phyloP scores from a whole-genome alignment of 805 yeast species.

The Yamadazyma ubonensis region DNA sequence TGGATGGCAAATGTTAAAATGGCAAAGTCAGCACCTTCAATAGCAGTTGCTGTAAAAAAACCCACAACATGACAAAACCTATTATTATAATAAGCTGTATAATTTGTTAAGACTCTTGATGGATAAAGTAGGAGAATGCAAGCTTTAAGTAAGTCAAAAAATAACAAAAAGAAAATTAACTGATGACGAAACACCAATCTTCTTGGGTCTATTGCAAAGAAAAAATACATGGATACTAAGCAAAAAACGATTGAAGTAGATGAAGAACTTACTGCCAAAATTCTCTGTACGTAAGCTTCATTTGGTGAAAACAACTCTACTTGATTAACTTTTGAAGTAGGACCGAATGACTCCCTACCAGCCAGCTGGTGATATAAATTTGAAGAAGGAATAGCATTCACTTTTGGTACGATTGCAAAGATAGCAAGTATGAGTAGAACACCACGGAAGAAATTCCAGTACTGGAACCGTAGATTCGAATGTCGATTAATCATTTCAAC shows the following conservation, averaged over 20 bases:
- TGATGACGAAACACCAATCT: slow-evolving; percentile 66
- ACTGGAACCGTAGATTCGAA: neutral
- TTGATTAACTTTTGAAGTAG: slow-evolving; percentile 20
- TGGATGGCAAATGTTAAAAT: slow-evolving; percentile 82
- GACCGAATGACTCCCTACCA: neutral
- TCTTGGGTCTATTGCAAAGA: slow-evolving; percentile 62
- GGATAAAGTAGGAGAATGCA: slow-evolving; percentile 68
- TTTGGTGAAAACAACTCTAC: slow-evolving; percentile 26
- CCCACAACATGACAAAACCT: slow-evolving; percentile 67
- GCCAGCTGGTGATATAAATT: neutral
- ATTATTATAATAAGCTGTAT: slow-evolving; percentile 45
- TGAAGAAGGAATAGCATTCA: neutral
- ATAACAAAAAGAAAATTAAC: slow-evolving; percentile 63
- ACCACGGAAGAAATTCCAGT: neutral
- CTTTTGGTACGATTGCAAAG: neutral
- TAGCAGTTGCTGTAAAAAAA: slow-evolving; percentile 74
- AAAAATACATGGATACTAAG: slow-evolving; percentile 57
- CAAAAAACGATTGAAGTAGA: slow-evolving; percentile 46
- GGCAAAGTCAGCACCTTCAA: slow-evolving; percentile 85
- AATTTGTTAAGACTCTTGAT: slow-evolving; percentile 46
- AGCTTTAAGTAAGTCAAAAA: slow-evolving; percentile 76
- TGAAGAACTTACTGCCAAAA: slow-evolving; percentile 39
- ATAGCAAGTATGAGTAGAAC: neutral
- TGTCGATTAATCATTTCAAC: neutral
- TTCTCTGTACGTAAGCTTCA: slow-evolving; percentile 32